phyloP scores from a whole-genome alignment of 108 stramenopile species.

The Discostella stelligeroides region DNA sequence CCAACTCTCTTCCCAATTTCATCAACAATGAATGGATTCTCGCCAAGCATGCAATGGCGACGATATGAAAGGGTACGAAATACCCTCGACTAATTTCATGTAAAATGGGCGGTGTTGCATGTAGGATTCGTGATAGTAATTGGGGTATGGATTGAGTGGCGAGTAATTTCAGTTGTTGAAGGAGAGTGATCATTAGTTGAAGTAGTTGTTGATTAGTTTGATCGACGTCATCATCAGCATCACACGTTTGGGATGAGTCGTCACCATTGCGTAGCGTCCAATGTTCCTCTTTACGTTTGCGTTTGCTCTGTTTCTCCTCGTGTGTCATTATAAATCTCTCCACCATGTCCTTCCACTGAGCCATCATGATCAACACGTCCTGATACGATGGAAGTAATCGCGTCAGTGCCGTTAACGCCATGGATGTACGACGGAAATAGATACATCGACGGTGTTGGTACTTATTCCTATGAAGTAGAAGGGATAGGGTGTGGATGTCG shows the following conservation, averaged over 20 bases:
- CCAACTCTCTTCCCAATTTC: slow-evolving; percentile 36
- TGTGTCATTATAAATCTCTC: not conserved
- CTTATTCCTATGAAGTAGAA: slow-evolving; percentile 63
- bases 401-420: slow-evolving; percentile 49
- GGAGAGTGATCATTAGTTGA: slow-evolving; percentile 8
- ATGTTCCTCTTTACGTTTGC: slow-evolving; percentile 10
- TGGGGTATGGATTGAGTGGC: slow-evolving; percentile 40
- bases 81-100: slow-evolving; percentile 68
- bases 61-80: slow-evolving; percentile 77
- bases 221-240: not conserved
- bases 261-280: slow-evolving; percentile 27
- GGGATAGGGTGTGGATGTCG: slow-evolving; percentile 60
- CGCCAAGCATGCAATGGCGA: slow-evolving; percentile 52
- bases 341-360: not conserved
- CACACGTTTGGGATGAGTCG: slow-evolving; percentile 3
- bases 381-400: slow-evolving; percentile 9
- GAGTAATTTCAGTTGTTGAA: slow-evolving; percentile 16
- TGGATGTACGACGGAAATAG: slow-evolving; percentile 65
- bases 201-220: not conserved
- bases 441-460: slow-evolving; percentile 67
- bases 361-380: slow-evolving; percentile 6
- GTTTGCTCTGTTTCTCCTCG: slow-evolving; percentile 1
- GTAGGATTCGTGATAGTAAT: slow-evolving; percentile 59
- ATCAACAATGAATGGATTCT: slow-evolving; percentile 30
- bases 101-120: slow-evolving; percentile 59